Evolutionary conservation across 192 early-diverging fungal genomes (phyloP).

Genomic region (Umbelopsis sp.): DNA sequence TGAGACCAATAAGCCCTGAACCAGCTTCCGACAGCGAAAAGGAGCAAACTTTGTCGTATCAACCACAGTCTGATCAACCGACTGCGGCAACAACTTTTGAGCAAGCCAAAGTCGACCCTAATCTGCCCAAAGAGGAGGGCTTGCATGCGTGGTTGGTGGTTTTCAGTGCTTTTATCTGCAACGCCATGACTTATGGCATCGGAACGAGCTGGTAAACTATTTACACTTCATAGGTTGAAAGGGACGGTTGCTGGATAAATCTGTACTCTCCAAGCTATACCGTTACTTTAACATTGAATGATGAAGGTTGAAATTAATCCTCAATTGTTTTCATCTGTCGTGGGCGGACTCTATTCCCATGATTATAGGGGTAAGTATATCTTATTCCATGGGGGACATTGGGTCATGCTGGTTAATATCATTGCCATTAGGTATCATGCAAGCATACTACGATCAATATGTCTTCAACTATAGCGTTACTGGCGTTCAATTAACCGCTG

Average conservation of each 20-base stretch:
- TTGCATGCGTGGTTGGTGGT: constrained; percentile 21
- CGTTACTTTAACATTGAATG: no score
- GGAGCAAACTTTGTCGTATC: no score
- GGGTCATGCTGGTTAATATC: neutral
- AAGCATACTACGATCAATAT: constrained; percentile 33
- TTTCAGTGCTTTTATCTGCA: constrained; percentile 14
- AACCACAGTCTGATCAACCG: neutral
- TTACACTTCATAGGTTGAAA: neutral
- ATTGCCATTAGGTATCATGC: constrained; percentile 32
- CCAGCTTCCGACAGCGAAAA: no score
- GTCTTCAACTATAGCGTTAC: constrained; percentile 25
- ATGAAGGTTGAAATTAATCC: no score
- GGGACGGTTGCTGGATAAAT: neutral
- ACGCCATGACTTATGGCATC: constrained; percentile 10
- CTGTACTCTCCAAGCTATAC: no score
- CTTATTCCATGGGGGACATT: no score
- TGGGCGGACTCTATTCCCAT: no score
- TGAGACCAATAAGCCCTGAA: no score
- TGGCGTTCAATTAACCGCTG: constrained; percentile 29
- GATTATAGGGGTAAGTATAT: neutral
- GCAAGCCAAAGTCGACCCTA: neutral
- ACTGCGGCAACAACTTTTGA: neutral
- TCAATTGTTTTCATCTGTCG: no score
- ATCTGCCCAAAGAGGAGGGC: constrained; percentile 18
- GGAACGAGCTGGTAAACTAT: constrained; percentile 20